phyloP scores from a whole-genome alignment of 495 filamentous ascomycete species.

The Peziza echinospora region DNA sequence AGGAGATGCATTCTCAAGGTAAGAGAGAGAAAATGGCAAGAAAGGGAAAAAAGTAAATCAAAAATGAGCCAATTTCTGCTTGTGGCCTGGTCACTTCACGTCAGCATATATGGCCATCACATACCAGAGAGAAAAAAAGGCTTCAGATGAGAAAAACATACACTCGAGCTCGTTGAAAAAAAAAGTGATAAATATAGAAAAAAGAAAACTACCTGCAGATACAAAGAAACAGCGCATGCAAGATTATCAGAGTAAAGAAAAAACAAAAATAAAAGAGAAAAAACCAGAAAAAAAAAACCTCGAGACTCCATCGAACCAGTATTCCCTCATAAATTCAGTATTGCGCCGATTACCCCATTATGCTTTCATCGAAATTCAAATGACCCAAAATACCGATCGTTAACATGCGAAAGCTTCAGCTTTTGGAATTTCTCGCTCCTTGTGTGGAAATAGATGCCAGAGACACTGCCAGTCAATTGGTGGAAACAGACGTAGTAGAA shows the following conservation, averaged over 20 bases:
- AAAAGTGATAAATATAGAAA: no score
- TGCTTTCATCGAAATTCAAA: conserved; percentile 75
- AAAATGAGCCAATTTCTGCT: no score
- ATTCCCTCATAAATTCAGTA: conserved; percentile 4
- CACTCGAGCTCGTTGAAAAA: no score
- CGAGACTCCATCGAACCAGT: conserved; percentile 4
- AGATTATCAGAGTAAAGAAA: neutral
- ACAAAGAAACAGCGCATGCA: no score
- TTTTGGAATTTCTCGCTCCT: conserved; percentile 97
- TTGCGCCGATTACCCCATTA: conserved; percentile 2
- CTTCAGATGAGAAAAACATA: no score
- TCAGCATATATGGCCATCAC: no score
- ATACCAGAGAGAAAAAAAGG: no score
- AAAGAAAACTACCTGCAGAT: no score
- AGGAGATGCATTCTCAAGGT: no score
- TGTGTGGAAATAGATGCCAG: conserved; percentile 91
- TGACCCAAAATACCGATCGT: conserved; percentile 70
- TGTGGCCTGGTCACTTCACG: no score
- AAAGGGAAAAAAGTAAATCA: no score
- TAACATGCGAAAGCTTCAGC: conserved; percentile 70
- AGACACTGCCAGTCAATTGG: conserved; percentile 61
- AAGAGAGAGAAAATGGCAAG: no score
- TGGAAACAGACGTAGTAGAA: conserved; percentile 99
- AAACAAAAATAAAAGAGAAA: neutral
- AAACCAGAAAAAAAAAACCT: neutral